These are phyloP conservation scores for Raddia distichophylla DNA, from an alignment of 176 grass and related monocot species.

Conservation along the genomic window DNA sequence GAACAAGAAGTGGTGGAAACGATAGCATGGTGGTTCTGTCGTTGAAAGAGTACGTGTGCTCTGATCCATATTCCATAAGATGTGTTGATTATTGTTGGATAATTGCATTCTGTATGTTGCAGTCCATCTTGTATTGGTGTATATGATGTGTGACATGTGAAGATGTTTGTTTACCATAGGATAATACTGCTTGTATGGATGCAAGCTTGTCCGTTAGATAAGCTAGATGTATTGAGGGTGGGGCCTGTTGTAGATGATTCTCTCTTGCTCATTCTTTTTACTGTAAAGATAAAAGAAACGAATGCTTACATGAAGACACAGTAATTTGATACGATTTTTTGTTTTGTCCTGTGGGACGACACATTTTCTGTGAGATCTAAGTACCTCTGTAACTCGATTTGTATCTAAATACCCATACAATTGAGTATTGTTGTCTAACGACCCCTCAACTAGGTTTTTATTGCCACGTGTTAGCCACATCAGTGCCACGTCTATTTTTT, in stretches of 20 bases:
- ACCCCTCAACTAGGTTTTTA: too few relatives aligned
- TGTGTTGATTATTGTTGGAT: not conserved
- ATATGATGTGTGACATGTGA: not conserved
- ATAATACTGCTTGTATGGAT: not conserved
- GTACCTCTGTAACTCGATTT: too few relatives aligned
- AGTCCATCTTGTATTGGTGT: not conserved
- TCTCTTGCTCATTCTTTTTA: not conserved
- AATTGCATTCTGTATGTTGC: not conserved
- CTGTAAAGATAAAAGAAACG: slow-evolving; percentile 28
- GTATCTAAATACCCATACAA: too few relatives aligned
- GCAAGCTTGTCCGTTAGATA: slow-evolving; percentile 17
- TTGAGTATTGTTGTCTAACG: too few relatives aligned
- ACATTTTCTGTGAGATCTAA: not conserved
- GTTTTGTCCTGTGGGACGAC: not conserved
- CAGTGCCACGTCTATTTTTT: too few relatives aligned
- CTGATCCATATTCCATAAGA: not conserved
- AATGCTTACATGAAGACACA: not conserved
- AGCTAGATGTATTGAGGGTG: not conserved
- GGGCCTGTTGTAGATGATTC: not conserved
- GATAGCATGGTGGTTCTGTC: slow-evolving; percentile 35
- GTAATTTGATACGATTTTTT: not conserved
- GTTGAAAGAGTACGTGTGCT: not conserved
- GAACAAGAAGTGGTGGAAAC: slow-evolving; percentile 99
- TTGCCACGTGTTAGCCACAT: too few relatives aligned
- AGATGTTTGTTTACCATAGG: slow-evolving; percentile 16